Base-by-base conservation (phyloP, 176 grass and related monocot species). In the Poa pratensis region DNA sequence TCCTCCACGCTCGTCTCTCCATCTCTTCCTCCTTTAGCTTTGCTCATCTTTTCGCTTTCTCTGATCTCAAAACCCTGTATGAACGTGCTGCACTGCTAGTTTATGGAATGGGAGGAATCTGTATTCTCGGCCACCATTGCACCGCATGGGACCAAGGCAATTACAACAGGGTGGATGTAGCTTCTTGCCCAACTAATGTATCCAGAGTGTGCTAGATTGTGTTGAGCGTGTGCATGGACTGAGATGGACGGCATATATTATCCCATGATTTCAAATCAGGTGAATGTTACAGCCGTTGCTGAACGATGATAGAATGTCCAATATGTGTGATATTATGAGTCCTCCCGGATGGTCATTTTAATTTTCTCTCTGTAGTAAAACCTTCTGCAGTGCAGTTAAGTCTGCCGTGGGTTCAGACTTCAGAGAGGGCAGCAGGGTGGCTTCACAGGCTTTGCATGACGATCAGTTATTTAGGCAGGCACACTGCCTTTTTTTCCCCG, bases 31-130 rank as follows among this genome's bases (percentile, higher is more conserved):
- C 2, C 57, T 79, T 66, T 82, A 53, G 26, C 55, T 27, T 62
- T 48, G 17, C 69, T 80, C 22, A 0, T 76, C 80, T 91, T 87
- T 87, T 62, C 40, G 16, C 85, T 84, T 87, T 84, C 85, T 70
- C 76, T 16, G 18, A 87, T 87, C 81, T 87, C 85, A 69, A 90
- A 90, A 74, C 85, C 75, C 8, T 83, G 84, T 58, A 59, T 60
- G 80, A 40, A 64, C 30, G 4, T 70, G n/a, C n/a, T n/a, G n/a
- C n/a, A 9, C 23, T 28, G 15, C 28, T 19, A 64, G 74, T 78
- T 79, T 73, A 75, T 90, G 69, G 80, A 84, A 62, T 43, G 51
- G 75, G 51, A 80, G 75, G 80, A 68, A 80, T 75, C 70, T 65
- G 55, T 54, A 43, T 19, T 30, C 17, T 18, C 16, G 49, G 76